A percentile compares a stretch with the other conserved stretches of the same genome.
These are phyloP conservation scores for Pseudocercospora cruenta DNA, from an alignment of 2,329 filamentous ascomycete species.

Conservation along the genomic window DNA sequence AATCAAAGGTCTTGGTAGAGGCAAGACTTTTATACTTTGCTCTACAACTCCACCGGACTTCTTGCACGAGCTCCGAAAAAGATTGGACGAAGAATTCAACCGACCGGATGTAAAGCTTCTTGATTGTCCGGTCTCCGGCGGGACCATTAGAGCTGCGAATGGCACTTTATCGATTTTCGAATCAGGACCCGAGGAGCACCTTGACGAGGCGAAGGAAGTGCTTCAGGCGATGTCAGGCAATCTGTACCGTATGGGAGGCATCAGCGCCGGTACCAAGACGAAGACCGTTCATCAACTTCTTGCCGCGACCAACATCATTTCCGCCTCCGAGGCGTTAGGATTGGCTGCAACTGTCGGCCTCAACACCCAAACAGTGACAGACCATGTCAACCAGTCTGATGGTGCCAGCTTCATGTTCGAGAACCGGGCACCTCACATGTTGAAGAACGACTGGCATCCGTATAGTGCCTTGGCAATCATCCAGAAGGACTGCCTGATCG, in stretches of 20 bases:
- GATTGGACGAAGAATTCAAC: constrained; percentile 57
- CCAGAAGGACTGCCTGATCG: constrained; percentile 61
- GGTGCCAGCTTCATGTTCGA: constrained; percentile 60
- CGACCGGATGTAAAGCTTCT: constrained; percentile 68
- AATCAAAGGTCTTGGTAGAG: constrained; percentile 56
- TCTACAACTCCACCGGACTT: constrained; percentile 72
- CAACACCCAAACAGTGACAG: constrained; percentile 54
- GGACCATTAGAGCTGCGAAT: constrained; percentile 67
- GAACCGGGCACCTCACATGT: constrained; percentile 57
- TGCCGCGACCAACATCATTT: constrained; percentile 61
- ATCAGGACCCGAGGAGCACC: constrained; percentile 56
- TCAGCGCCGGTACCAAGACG: constrained; percentile 59
- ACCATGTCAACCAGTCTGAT: constrained; percentile 49
- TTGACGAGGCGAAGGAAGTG: constrained; percentile 61
- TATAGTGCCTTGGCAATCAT: constrained; percentile 50
- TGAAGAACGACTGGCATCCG: constrained; percentile 55
- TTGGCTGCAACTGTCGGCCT: constrained; percentile 58
- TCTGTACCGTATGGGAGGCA: constrained; percentile 59
- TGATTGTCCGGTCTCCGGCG: constrained; percentile 74
- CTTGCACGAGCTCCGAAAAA: constrained; percentile 61
- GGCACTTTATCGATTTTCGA: constrained; percentile 79
- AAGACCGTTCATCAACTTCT: constrained; percentile 64
- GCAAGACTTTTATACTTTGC: constrained; percentile 66
- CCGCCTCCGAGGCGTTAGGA: constrained; percentile 60
- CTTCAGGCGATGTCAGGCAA: constrained; percentile 65